Conservation (phyloP, 2,329 filamentous ascomycete species). For the Didymella glomerata region DNA sequence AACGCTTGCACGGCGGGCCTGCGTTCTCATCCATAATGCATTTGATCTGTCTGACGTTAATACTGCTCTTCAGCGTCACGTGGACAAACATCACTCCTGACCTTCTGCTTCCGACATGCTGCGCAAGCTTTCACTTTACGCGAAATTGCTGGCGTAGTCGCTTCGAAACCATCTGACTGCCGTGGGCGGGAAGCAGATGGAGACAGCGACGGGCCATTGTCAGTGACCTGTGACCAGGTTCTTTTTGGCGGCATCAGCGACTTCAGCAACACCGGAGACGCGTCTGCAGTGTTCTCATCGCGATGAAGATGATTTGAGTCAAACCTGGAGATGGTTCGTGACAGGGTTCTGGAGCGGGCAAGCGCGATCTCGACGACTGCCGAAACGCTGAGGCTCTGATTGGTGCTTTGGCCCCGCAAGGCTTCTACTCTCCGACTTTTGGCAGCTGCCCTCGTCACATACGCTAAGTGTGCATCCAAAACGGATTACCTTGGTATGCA, state of each 20-base stretch:
- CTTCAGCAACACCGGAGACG: conserved; percentile 2
- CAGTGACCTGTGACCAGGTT: conserved; percentile 36
- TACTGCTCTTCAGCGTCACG: conserved; percentile 3
- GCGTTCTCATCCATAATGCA: conserved; percentile 60
- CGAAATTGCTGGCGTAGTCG: conserved; percentile 38
- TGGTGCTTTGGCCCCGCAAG: conserved; percentile 6
- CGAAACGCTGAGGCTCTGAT: conserved; percentile 1
- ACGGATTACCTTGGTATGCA: neutral
- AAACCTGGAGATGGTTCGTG: conserved; percentile 13
- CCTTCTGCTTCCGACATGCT: conserved; percentile 63
- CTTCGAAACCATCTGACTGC: conserved; percentile 20
- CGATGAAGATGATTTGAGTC: conserved; percentile 14
- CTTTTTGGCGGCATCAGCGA: conserved; percentile 35
- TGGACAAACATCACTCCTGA: conserved; percentile 9
- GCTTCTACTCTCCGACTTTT: neutral
- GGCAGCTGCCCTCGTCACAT: neutral
- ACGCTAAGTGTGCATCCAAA: neutral
- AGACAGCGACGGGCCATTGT: conserved; percentile 24
- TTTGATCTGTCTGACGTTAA: conserved; percentile 52
- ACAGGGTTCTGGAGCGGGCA: conserved; percentile 10
- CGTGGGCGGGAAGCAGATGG: conserved; percentile 23
- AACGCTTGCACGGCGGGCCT: conserved; percentile 60
- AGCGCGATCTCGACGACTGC: conserved; percentile 1
- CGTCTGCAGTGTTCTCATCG: conserved; percentile 15
- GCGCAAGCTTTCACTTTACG: conserved; percentile 58